Base-by-base conservation (phyloP, 768 basidiomycete species). In the Psilocybe sp. region DNA sequence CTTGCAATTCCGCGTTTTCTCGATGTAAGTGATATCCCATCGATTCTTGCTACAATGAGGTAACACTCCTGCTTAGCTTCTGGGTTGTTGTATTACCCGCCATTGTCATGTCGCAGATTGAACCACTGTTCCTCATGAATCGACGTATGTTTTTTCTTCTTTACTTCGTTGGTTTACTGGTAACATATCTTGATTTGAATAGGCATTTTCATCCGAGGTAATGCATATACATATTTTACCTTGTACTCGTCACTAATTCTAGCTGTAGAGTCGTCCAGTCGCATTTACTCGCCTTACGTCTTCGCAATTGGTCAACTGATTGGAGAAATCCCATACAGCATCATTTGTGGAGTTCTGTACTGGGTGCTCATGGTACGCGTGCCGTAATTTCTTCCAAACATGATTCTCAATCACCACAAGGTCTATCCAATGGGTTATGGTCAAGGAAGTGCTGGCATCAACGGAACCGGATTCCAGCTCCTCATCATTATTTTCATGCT, bases 201-300 rank as follows among this genome's bases (percentile, higher is more conserved):
- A 69, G 67, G 73, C 41, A 70, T 65, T 23, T 78, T 76, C 57
- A 71, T 72, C 44, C 59, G 70, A 59, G 67, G 61, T 65, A 48
- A 6, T 23, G 13, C 36, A 23, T 16, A 23, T 15, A 15, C 19
- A n/a, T 44, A n/a, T 5, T 20, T 43, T 18, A 34, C 1, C 14
- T 18, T 34, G 31, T 20, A 31, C 33, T 9, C 32, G 40, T 12
- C 36, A 45, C 2, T 10, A 35, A 4, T 15, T 46, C 10, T 44
- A 7, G n/a, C n/a, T n/a, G n/a, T 14, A 75, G 91, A 93, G 69
- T 77, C 88, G 0, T 88, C 85, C 2, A 89, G 87, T 68, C 81
- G 87, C 52, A 93, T 94, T 60, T 94, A 94, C 67, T 88, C 85
- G 0, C 85, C 89, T 0, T 84, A 84, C 50, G 89, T 92, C 16